Evolutionary conservation across 2,329 filamentous ascomycete genomes (phyloP).

Genomic region (Nemania bipapillata): DNA sequence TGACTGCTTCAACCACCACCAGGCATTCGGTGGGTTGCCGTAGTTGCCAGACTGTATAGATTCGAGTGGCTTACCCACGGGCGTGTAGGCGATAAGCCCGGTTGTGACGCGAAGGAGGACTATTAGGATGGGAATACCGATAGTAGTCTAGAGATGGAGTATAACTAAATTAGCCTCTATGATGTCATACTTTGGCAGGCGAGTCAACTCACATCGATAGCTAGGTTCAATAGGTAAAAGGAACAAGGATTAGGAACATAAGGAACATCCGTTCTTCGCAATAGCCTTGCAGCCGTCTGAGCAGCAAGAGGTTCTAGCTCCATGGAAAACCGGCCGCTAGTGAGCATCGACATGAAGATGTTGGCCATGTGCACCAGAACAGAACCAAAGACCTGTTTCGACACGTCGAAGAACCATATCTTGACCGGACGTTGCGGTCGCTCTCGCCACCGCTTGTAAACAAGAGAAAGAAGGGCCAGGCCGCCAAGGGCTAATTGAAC

Average conservation of each 20-base stretch:
- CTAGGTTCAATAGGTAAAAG: slow-evolving; percentile 93
- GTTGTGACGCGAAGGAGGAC: slow-evolving; percentile 84
- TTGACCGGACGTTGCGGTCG: slow-evolving; percentile 90
- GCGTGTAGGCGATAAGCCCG: slow-evolving; percentile 75
- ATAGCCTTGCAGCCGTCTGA: slow-evolving; percentile 52
- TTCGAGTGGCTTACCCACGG: slow-evolving; percentile 81
- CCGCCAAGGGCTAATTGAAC: slow-evolving; percentile 88
- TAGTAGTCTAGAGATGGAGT: slow-evolving; percentile 76
- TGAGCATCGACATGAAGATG: slow-evolving; percentile 95
- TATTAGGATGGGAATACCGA: slow-evolving; percentile 95
- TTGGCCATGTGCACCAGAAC: slow-evolving; percentile 92
- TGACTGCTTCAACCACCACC: slow-evolving; percentile 97
- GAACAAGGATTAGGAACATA: slow-evolving; percentile 92
- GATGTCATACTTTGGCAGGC: slow-evolving; percentile 10
- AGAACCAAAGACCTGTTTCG: slow-evolving; percentile 96
- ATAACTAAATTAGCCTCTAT: slow-evolving; percentile 20
- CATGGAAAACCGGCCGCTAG: slow-evolving; percentile 82
- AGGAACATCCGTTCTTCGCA: slow-evolving; percentile 59
- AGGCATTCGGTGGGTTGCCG: slow-evolving; percentile 79
- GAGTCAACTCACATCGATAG: slow-evolving; percentile 81
- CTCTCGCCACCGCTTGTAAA: slow-evolving; percentile 93
- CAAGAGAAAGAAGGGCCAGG: slow-evolving; percentile 84
- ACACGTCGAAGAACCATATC: slow-evolving; percentile 98
- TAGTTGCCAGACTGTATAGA: slow-evolving; percentile 96
- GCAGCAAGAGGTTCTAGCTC: slow-evolving; percentile 62